Percentiles rank a stretch among this genome's conserved stretches.
These are phyloP conservation scores for Diaporthe longicolla DNA, from an alignment of 2,329 filamentous ascomycete genomes.

Conservation along the genomic window DNA sequence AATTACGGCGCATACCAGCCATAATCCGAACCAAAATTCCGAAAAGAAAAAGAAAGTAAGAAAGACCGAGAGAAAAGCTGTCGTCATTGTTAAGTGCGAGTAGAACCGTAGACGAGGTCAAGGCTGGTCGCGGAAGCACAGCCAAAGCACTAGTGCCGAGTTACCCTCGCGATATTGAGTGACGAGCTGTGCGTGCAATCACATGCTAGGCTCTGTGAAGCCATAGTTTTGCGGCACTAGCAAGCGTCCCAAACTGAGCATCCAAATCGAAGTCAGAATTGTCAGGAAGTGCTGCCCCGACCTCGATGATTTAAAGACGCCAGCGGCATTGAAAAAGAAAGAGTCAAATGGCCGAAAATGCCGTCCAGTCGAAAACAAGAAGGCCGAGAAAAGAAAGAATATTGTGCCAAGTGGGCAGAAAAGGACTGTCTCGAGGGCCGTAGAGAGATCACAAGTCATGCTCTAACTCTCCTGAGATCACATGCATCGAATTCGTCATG, in stretches of 20 bases:
- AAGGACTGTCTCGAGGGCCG: background rate
- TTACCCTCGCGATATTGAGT: background rate
- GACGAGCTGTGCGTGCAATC: background rate
- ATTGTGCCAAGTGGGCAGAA: background rate
- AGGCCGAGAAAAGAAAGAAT: background rate
- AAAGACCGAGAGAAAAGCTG: background rate
- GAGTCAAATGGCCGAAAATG: background rate
- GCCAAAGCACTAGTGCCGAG: background rate
- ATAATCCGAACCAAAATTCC: background rate
- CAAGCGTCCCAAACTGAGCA: background rate
- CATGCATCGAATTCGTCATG: background rate
- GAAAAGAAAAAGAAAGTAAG: background rate
- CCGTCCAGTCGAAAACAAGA: background rate
- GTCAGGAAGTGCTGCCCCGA: background rate
- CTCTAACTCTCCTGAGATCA: background rate
- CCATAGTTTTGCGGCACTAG: background rate
- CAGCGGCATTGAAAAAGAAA: background rate
- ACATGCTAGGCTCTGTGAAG: background rate
- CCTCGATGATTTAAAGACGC: background rate
- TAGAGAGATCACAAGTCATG: background rate
- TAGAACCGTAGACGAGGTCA: background rate
- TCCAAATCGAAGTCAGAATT: slow-evolving; percentile 1
- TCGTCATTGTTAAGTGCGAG: background rate
- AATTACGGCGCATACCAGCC: slow-evolving; percentile 2
- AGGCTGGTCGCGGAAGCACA: background rate